These are phyloP conservation scores for Purpureocillium takamizusanense DNA, from an alignment of 2,329 filamentous ascomycete species.

Conservation along the genomic window DNA sequence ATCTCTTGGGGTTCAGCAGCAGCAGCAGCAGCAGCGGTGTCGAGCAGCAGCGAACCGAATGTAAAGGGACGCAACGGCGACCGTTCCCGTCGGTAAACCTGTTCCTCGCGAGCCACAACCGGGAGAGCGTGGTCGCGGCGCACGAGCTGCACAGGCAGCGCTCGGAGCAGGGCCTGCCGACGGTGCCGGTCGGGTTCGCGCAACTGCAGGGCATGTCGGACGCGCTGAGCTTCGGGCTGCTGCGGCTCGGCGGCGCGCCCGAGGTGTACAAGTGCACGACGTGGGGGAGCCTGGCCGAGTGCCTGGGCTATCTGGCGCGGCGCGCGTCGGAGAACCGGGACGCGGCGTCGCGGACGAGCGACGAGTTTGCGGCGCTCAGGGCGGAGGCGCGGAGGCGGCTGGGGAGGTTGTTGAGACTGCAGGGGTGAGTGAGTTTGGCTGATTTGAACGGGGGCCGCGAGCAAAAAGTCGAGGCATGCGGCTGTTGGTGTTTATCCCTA, in stretches of 20 bases:
- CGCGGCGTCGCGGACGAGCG: constrained; percentile 20
- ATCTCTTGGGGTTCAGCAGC: constrained; percentile 8
- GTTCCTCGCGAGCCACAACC: constrained; percentile 46
- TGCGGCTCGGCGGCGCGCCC: constrained; percentile 24
- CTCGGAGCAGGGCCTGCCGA: constrained; percentile 19
- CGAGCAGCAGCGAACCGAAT: too few relatives aligned
- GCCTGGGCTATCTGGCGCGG: constrained; percentile 26
- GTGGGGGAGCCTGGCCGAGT: constrained; percentile 29
- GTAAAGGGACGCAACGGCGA: too few relatives aligned
- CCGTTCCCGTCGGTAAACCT: constrained; percentile 36
- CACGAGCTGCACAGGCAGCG: constrained; percentile 30
- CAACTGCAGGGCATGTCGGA: constrained; percentile 52
- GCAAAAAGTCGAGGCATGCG: too few relatives aligned
- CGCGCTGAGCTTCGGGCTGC: constrained; percentile 40
- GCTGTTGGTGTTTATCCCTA: too few relatives aligned
- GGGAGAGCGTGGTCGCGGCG: constrained; percentile 28
- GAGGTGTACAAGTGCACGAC: constrained; percentile 31
- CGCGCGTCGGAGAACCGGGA: constrained; percentile 29
- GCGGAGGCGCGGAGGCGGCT: constrained; percentile 21
- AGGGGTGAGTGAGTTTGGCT: neutral
- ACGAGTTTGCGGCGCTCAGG: constrained; percentile 21
- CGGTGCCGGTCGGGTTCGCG: constrained; percentile 32
- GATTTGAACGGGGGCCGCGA: too few relatives aligned
- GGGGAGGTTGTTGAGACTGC: neutral
- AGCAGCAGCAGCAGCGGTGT: too few relatives aligned